A percentile compares a stretch with the other conserved stretches of the same genome.
Conservation (phyloP, 2,329 filamentous ascomycete species). For the Trichoderma sp. region DNA sequence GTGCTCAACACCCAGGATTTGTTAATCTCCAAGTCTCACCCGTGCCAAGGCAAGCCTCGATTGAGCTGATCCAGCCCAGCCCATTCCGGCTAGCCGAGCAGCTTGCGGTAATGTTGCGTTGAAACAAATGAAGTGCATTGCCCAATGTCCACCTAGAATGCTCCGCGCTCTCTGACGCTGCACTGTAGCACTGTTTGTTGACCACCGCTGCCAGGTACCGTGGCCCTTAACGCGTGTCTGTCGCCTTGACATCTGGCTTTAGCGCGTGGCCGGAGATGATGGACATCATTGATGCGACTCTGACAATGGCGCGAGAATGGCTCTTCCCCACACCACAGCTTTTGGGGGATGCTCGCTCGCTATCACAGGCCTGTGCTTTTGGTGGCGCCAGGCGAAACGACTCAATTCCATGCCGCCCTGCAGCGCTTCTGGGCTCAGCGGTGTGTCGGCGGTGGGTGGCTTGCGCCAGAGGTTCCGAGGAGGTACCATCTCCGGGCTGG, state of each 20-base stretch:
- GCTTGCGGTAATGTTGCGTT: neutral
- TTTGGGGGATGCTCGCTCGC: neutral
- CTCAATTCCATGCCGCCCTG: neutral
- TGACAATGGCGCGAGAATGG: constrained; percentile 9
- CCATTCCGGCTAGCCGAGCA: constrained; percentile 10
- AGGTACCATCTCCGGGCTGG: neutral
- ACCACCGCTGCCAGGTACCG: constrained; percentile 20
- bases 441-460: constrained; percentile 13
- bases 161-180: neutral
- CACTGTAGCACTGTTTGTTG: neutral
- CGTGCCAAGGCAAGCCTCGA: neutral
- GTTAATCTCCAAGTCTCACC: constrained; percentile 3
- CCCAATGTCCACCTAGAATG: neutral
- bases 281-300: constrained; percentile 11
- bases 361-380: neutral
- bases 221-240: neutral
- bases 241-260: neutral
- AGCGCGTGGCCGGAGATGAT: neutral
- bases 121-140: constrained; percentile 16
- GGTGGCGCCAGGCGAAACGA: constrained; percentile 5
- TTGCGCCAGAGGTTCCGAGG: neutral
- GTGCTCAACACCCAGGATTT: constrained; percentile 7
- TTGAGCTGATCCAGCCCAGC: constrained; percentile 16
- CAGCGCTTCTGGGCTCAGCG: constrained; percentile 18
- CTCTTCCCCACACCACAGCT: neutral